phyloP scores from a whole-genome alignment of 345 rosid species.

The Syzygium aromaticum region DNA sequence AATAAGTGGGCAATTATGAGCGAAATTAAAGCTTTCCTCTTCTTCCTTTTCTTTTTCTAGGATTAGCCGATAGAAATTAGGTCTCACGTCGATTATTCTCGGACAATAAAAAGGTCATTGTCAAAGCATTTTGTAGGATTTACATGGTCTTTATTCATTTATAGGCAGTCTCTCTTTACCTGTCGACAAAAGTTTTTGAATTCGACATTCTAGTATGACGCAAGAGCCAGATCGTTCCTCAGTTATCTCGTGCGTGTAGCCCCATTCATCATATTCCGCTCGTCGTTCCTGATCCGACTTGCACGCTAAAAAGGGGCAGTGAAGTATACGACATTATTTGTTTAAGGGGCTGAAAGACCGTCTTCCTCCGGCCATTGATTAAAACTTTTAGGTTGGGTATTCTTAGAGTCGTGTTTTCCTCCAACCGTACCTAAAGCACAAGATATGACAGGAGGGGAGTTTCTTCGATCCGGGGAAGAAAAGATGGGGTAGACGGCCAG shows the following conservation, averaged over 20 bases:
- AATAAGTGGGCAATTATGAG: neutral
- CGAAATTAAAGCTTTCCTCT: neutral
- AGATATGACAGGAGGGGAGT: neutral
- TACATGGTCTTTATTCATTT: no score
- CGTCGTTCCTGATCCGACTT: accelerated
- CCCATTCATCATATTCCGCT: neutral
- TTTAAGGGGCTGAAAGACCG: neutral
- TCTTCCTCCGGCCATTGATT: neutral
- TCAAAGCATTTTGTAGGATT: neutral
- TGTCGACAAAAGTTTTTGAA: neutral
- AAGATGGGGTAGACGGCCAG: neutral
- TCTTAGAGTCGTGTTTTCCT: neutral
- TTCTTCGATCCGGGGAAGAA: neutral
- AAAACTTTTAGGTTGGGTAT: neutral
- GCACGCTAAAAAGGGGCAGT: neutral
- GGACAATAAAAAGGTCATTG: neutral
- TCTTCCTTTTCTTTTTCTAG: neutral
- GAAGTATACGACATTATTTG: neutral
- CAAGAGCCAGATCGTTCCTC: accelerated
- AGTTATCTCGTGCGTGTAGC: accelerated
- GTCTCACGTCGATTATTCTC: neutral
- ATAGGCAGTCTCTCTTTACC: neutral
- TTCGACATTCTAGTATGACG: accelerated
- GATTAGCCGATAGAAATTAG: neutral
- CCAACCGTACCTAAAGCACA: neutral